Evolutionary conservation across 1,284 basidiomycete species (phyloP).

Genomic region (Vanrija pseudolonga): DNA sequence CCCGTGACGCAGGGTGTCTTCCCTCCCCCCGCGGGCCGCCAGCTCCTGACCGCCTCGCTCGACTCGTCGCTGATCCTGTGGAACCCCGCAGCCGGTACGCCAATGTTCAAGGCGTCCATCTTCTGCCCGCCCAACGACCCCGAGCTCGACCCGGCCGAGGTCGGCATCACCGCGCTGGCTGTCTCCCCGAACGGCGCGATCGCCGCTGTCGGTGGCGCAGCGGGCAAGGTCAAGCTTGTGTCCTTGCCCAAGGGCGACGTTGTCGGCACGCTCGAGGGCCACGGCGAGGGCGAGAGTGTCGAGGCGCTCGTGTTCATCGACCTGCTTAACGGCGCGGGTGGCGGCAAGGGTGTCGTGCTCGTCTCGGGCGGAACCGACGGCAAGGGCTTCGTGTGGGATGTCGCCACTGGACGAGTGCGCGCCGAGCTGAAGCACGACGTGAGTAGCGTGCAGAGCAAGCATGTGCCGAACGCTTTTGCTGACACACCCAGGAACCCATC

Average conservation of each 20-base stretch:
- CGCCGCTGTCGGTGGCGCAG: conserved; percentile 79
- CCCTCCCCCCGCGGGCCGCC: conserved; percentile 65
- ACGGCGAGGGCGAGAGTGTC: conserved; percentile 82
- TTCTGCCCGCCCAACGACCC: conserved; percentile 58
- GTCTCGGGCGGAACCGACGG: conserved; percentile 92
- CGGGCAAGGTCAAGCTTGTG: conserved; percentile 78
- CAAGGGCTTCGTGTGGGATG: conserved; percentile 90
- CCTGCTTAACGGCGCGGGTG: conserved; percentile 56
- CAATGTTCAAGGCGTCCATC: conserved; percentile 59
- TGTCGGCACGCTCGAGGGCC: conserved; percentile 73
- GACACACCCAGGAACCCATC: conserved; percentile 64
- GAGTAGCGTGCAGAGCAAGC: conserved; percentile 32
- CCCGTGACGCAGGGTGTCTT: conserved; percentile 85
- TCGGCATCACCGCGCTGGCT: conserved; percentile 78
- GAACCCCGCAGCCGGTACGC: conserved; percentile 70
- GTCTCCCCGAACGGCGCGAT: conserved; percentile 80
- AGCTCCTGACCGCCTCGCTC: conserved; percentile 79
- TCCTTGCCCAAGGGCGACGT: conserved; percentile 82
- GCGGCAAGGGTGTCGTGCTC: conserved; percentile 61
- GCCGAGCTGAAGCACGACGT: conserved; percentile 76
- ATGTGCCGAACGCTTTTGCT: background rate
- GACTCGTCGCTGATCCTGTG: conserved; percentile 84
- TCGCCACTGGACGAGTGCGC: conserved; percentile 74
- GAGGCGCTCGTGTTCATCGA: conserved; percentile 86
- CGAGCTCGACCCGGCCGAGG: conserved; percentile 52